Percentiles rank a stretch among this genome's conserved stretches.
Conservation (phyloP, 805 yeast species). For the Nadsonia fulvescens region DNA sequence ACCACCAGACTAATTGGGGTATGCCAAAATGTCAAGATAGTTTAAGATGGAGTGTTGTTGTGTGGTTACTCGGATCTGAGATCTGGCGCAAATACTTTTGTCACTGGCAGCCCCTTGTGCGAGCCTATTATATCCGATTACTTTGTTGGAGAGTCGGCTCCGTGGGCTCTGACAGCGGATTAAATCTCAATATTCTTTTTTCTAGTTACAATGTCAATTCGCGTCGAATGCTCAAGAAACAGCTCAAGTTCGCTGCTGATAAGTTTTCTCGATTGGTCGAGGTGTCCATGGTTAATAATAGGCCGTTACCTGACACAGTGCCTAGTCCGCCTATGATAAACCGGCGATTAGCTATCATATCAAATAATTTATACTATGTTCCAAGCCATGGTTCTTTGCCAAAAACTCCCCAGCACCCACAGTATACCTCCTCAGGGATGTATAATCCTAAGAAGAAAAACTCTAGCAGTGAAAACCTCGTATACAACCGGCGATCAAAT, state of each 20-base stretch:
- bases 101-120: slow-evolving; percentile 66
- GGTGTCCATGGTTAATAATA: slow-evolving; percentile 5
- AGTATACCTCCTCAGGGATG: too few relatives aligned
- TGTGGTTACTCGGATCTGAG: slow-evolving; percentile 28
- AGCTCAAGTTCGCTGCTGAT: slow-evolving; percentile 10
- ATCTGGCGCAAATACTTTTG: slow-evolving; percentile 43
- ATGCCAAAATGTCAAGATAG: too few relatives aligned
- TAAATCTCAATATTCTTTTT: slow-evolving; percentile 12
- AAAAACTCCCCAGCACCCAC: too few relatives aligned
- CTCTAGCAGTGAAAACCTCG: too few relatives aligned
- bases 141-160: slow-evolving; percentile 44
- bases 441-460: too few relatives aligned
- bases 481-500: too few relatives aligned
- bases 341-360: slow-evolving; percentile 13
- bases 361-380: too few relatives aligned
- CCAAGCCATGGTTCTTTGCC: too few relatives aligned
- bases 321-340: slow-evolving; percentile 18
- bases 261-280: slow-evolving; percentile 6
- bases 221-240: slow-evolving; percentile 10
- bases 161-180: slow-evolving; percentile 14
- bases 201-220: slow-evolving; percentile 15
- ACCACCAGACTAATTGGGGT: too few relatives aligned
- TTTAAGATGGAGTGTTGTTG: slow-evolving; percentile 29
- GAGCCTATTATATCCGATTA: slow-evolving; percentile 50
- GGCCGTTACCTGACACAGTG: slow-evolving; percentile 8